Evolutionary conservation across 2,329 filamentous ascomycete species (phyloP).

Genomic region (Beauveria australis): DNA sequence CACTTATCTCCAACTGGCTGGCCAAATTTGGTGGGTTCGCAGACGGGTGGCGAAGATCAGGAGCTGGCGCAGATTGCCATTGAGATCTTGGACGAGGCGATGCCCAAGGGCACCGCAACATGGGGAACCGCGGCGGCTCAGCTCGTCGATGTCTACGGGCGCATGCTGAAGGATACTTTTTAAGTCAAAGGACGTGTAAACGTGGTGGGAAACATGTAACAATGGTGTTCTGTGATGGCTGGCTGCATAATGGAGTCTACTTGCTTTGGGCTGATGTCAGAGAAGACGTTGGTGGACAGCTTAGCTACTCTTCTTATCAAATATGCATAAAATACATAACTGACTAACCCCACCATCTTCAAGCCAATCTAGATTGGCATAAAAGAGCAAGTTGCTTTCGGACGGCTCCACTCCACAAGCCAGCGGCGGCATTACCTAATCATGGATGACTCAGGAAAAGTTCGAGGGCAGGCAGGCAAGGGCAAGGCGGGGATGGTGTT

Average conservation of each 20-base stretch:
- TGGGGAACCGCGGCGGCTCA: conserved; percentile 25
- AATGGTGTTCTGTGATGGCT: background rate
- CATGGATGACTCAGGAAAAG: conserved; percentile 7
- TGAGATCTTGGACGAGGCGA: conserved; percentile 23
- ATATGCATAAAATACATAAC: conserved; percentile 7
- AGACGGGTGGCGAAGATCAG: conserved; percentile 9
- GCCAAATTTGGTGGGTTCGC: background rate
- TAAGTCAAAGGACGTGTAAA: background rate
- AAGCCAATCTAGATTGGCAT: background rate
- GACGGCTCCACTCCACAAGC: background rate
- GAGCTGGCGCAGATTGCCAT: conserved; percentile 26
- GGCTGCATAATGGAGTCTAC: background rate
- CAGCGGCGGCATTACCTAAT: conserved; percentile 24
- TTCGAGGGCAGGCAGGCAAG: background rate
- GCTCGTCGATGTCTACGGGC: conserved; percentile 20
- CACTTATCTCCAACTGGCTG: conserved; percentile 19
- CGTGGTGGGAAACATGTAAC: background rate
- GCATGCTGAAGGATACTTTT: conserved; percentile 17
- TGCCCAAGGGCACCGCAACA: conserved; percentile 18
- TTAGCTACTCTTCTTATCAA: background rate
- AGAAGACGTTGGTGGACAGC: too few species aligned
- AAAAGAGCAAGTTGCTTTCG: background rate
- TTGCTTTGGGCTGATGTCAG: background rate
- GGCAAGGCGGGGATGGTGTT: conserved; percentile 22
- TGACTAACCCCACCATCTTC: background rate